Conservation (phyloP, 108 stramenopile species). For the Asterionellopsis glacialis region DNA sequence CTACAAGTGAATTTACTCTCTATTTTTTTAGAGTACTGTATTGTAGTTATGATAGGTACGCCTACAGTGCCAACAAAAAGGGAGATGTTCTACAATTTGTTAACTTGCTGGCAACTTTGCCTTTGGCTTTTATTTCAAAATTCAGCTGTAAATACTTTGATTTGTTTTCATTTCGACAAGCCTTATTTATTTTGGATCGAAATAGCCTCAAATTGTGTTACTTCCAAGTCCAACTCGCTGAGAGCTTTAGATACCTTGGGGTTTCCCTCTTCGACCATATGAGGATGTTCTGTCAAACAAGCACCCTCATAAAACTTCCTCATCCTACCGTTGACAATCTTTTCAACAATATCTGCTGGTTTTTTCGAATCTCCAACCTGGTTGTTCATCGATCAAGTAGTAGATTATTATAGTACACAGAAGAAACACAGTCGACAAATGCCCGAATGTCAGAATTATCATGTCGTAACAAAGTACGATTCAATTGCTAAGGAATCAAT, state of each 20-base stretch:
- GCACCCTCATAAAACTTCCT: slow-evolving; percentile 66
- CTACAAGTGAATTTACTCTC: too few species aligned
- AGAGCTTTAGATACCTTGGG: slow-evolving; percentile 47
- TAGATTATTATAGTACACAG: neutral
- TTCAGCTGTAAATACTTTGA: too few species aligned
- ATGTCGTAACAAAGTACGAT: neutral
- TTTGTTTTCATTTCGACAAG: too few species aligned
- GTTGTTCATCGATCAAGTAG: neutral
- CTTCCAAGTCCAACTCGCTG: slow-evolving; percentile 16
- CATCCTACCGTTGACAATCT: slow-evolving; percentile 68
- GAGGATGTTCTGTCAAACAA: slow-evolving; percentile 72
- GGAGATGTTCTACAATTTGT: too few species aligned
- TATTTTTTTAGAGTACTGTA: too few species aligned
- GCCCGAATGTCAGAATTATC: slow-evolving; percentile 1
- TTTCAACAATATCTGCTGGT: slow-evolving; percentile 72
- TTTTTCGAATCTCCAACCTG: slow-evolving; percentile 53
- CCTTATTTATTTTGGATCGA: neutral
- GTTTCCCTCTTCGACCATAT: slow-evolving; percentile 75
- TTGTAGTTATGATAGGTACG: too few species aligned
- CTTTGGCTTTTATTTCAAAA: too few species aligned
- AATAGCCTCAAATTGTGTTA: slow-evolving; percentile 15
- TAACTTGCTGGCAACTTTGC: too few species aligned
- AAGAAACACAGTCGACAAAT: neutral
- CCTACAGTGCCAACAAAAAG: too few species aligned
- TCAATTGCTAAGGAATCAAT: neutral